Evolutionary conservation across 139 green algal genomes (phyloP).

Genomic region (Penium margaritaceum): DNA sequence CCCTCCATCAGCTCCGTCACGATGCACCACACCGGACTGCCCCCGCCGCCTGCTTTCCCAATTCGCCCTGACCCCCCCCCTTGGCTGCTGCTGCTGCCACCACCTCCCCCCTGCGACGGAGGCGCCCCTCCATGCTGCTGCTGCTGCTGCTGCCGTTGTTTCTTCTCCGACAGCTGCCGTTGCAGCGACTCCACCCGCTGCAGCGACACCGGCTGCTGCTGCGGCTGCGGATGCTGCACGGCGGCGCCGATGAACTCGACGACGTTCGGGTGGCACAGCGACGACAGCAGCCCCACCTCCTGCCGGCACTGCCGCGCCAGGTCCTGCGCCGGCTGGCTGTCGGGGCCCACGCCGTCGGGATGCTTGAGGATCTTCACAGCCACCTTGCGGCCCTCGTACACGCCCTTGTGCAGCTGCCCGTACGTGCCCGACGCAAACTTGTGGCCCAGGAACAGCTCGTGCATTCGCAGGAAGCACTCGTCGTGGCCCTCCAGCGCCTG

Average conservation of each 20-base stretch:
- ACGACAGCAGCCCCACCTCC: constrained; percentile 19
- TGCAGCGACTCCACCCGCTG: too few species aligned
- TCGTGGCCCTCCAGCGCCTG: constrained; percentile 21
- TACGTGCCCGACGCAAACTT: constrained; percentile 22
- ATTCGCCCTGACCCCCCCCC: too few species aligned
- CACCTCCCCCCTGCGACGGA: too few species aligned
- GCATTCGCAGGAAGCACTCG: constrained; percentile 7
- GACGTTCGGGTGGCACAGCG: constrained; percentile 17
- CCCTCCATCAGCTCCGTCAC: constrained; percentile 60
- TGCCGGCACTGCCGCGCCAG: constrained; percentile 27
- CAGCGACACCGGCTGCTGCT: too few species aligned
- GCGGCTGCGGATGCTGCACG: too few species aligned
- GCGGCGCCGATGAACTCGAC: constrained; percentile 10
- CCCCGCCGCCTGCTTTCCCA: too few species aligned
- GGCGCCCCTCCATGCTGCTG: too few species aligned
- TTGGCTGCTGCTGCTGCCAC: too few species aligned
- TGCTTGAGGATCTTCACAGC: constrained; percentile 29
- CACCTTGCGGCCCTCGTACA: constrained; percentile 9
- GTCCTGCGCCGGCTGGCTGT: constrained; percentile 10
- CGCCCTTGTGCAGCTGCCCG: constrained; percentile 18
- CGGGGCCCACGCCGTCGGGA: neutral
- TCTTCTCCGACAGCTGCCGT: too few species aligned
- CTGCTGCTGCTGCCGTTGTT: too few species aligned
- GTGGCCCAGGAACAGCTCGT: constrained; percentile 17
- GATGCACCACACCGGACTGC: constrained; percentile 87